Base-by-base conservation (phyloP, 73 alveolate genomes). In the Tetrahymena malaccensis region DNA sequence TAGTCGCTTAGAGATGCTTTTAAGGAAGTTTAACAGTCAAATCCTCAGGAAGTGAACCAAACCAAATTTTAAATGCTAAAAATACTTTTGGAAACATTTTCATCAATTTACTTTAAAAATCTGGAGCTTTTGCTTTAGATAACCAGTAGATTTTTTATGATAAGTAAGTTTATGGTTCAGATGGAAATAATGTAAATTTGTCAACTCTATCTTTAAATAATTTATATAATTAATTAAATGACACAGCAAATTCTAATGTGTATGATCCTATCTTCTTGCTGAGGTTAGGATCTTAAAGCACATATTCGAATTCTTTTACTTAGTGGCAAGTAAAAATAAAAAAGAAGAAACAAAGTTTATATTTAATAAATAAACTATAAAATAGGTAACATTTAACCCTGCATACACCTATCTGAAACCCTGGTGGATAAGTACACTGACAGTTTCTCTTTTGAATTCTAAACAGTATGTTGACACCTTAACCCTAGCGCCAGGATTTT, bases 381-480 rank as follows among this genome's bases (percentile, higher is more conserved):
- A n/a, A 19, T 56, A 85, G 25, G 31, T 85, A 9, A 94, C 96
- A 8, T 94, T 84, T 50, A 94, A 94, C 50, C 96, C 96, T 85
- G 96, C 96, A 17, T 94, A 94, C 44, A 84, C 96, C 31, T 94
- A 94, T 85, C 84, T 94, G 27, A 84, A 84, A 85, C 96, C 96
- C 44, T 94, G 96, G 96, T 94, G 96, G 96, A 84, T 94, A 40
- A 95, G 96, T 19, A 85, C 95, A 0, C 93, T 94, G 25, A 84
- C 96, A n/a, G 44, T 94, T 34, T 84, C 96, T 85, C 37, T 94
- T 0, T 50, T 94, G 95, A 85, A 56, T 43, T 43, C 96, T 38
- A 93, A 94, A 25, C 85, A 93, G 15, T 94, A 94, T 94, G 34
- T 44, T 4, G 43, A 85, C 21, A 44, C 85, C 17, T 6, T 94